Base-by-base conservation (phyloP, 352 stramenopile genomes). In the Globisporangium iwayamae region DNA sequence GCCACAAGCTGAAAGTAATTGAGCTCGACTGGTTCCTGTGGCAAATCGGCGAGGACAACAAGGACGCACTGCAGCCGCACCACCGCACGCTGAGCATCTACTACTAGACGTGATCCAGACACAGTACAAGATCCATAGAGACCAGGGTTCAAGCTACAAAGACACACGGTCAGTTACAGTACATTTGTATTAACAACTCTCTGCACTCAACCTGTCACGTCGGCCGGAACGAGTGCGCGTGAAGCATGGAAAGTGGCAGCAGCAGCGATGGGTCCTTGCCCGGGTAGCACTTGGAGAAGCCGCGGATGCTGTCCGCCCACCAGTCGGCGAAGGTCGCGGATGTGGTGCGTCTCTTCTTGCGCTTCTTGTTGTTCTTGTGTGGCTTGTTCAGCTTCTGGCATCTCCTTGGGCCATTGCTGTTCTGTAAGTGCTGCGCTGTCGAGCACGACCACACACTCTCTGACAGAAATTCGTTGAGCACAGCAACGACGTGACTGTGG, bases 11-110 rank as follows among this genome's bases (percentile, higher is more conserved):
- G 16, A 77, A 86, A 36, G 81, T 95, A 25, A 82, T 91, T 43
- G 86, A 96, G 62, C 78, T 96, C 22, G 89, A 96, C 70, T 96
- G 89, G 89, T 62, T 93, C 30, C 71, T 96, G 8, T 96, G 89
- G 89, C 83, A 96, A 64, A 86, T 85, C 63, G 89, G 89, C 3
- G 89, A 96, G 54, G 67, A 84, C 57, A 76, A 67, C 63, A 96
- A 93, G 58, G 75, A 93, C 30, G n/a, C 63, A n/a, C 65, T 96
- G 45, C 62, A 78, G 56, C 81, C 84, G 32, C 85, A 97, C 67
- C 89, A 97, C 68, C 81, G 86, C 52, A 94, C 85, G 46, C 76
- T 87, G 22, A 96, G 81, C 50, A 79, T 94, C 32, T 97, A 92
- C 69, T 97, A 97, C 60, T 97, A 63, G 56, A 41, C 8, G 36